Evolutionary conservation across 2,329 filamentous ascomycete species (phyloP), one percentile per base, ranked within the genome.

Genomic region (Fusarium nisikadoi): DNA sequence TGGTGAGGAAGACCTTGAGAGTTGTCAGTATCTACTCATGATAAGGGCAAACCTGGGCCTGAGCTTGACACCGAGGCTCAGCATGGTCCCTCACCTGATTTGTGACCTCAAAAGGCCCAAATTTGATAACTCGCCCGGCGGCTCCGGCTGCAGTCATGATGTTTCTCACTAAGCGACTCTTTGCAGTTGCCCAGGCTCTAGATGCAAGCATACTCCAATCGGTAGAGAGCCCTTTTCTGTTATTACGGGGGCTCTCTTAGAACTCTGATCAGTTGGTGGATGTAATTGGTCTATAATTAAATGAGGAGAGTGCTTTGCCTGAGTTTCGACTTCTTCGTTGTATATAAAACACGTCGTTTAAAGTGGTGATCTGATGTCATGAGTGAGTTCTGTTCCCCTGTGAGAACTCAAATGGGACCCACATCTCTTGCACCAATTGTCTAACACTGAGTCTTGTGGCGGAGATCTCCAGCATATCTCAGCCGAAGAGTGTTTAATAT

Each of bases 1-100:
- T 97, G 73, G 87, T 86, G 82, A 97, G 89, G 85, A 98, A 98
- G 84, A 98, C 94, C 93, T 98, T 75, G 9, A 8, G 19, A 36
- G n/a, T 25, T 39, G 42, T 74, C 31, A 73, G 56, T 27, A 50
- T 27, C 23, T 27, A 14, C 23, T 27, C 20, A n/a, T 9, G 23
- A 53, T 9, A 53, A 17, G 19, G 38, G 29, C 29, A 23, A 38
- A 23, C 23, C 38, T 33, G 31, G 9, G 10, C 17, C 10, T 38
- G 49, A 52, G 33, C 23, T 52, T 38, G 49, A 19, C 25, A n/a
- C 29, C 20, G 25, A 31, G 16, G 20, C 38, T 54, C 6, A 43
- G 31, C 29, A 27, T 27, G 14, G 13, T 10, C 11, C 11, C 83
- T 75, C 82, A 93, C 92, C 84, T 94, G 93, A 23, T 89, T 85